Conservation (phyloP, 495 filamentous ascomycete genomes). For the Aspergillus incahuasiensis region DNA sequence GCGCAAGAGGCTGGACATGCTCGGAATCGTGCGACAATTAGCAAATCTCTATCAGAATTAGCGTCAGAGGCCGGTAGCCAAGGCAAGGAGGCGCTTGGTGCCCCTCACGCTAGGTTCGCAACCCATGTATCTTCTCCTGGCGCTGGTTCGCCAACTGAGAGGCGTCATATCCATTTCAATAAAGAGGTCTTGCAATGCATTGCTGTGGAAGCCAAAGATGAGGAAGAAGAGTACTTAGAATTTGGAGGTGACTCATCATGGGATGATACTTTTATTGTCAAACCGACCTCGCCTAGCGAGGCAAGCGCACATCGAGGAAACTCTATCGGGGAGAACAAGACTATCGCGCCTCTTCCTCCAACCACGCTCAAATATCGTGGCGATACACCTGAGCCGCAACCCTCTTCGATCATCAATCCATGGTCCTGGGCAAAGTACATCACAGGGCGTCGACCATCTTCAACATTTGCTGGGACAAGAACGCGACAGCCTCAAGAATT, state of each 20-base stretch:
- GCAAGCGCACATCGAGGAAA: conserved; percentile 49
- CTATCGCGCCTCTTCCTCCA: conserved; percentile 86
- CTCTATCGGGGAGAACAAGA: conserved; percentile 68
- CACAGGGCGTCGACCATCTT: conserved; percentile 44
- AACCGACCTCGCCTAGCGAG: conserved; percentile 48
- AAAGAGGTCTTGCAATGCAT: conserved; percentile 95
- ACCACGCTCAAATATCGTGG: conserved; percentile 87
- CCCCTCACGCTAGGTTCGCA: conserved; percentile 26
- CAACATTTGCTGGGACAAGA: conserved; percentile 74
- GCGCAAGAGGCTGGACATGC: conserved; percentile 69
- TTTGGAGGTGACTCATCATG: conserved; percentile 61
- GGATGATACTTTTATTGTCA: conserved; percentile 85
- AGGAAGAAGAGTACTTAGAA: conserved; percentile 52
- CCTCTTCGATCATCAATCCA: conserved; percentile 27
- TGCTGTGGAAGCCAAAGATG: conserved; percentile 80
- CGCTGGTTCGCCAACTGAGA: conserved; percentile 63
- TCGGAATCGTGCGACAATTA: conserved; percentile 42
- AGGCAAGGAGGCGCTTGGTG: conserved; percentile 23
- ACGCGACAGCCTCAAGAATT: conserved; percentile 60
- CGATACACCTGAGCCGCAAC: conserved; percentile 64
- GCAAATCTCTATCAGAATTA: conserved; percentile 63
- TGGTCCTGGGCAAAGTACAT: conserved; percentile 38
- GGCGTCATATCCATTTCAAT: conserved; percentile 92
- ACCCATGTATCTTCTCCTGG: conserved; percentile 41
- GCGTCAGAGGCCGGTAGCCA: conserved; percentile 44